Evolutionary conservation across 2,329 filamentous ascomycete genomes (phyloP), one percentile per base, ranked within the genome.

Genomic region (Chaetomiaceae sp.): DNA sequence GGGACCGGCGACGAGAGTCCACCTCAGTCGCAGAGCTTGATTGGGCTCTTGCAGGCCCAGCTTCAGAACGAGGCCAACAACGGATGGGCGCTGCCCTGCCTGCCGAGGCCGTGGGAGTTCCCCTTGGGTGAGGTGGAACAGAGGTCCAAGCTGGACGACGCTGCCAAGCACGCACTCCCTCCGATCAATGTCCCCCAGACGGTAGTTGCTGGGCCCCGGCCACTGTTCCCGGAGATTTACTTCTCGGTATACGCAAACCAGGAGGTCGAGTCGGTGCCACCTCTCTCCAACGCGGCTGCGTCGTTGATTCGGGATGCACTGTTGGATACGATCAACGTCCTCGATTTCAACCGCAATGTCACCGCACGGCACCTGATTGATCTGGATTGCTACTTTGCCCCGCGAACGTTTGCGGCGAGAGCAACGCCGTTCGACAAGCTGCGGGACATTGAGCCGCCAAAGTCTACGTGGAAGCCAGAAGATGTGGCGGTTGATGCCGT

Each of bases 401-500:
- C 89, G 9, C 83, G 85, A 51, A 96, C 89, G 1, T 99, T 99
- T 69, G 85, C 96, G 53, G 95, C 96, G 73, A 87, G 94, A 54
- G 91, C 90, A 1, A 96, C 90, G 1, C 85, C 91, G 0, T 96
- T 96, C 65, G 94, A 99, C 69, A 87, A 91, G 65, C 81, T 99
- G 45, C 82, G 87, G 31, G 85, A 85, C 42, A 77, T 86, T 17
- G 82, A 83, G 31, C 73, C 73, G 1, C 79, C 82, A 50, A 79
- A 80, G 59, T 83, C 87, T 14, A 91, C 89, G 0, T 99, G 94
- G 92, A 99, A 99, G 71, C 91, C 94, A 0, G 94, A 99, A 72
- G 94, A 99, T 71, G 88, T 97, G 54, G 89, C 88, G 3, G 90
- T 99, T n/a, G 94, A 99, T 69, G 91, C 92, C 5, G 90, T 97